Base-by-base conservation (phyloP, 371 early-diverging fungal genomes). In the Sporodiniella umbellata region DNA sequence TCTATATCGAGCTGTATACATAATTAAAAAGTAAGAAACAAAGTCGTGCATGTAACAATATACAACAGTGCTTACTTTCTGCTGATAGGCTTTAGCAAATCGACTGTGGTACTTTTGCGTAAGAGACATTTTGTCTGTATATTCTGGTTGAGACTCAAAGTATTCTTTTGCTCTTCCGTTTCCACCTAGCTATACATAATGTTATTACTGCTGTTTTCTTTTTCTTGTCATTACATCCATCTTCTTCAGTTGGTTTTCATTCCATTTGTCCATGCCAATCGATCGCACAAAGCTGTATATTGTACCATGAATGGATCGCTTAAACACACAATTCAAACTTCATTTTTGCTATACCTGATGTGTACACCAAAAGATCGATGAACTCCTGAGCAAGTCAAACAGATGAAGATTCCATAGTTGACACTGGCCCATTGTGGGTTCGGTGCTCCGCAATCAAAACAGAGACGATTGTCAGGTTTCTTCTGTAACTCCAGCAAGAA, bases 241-340 rank as follows among this genome's bases (percentile, higher is more conserved):
- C 54, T 90, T 86, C 60, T 88, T 86, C 42, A 92, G 70, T 64
- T 98, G 97, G 68, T 93, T 92, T n/a, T 90, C 85, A 33, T 83
- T 84, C 99, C 99, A 99, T 60, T 89, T 88, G 71, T 99, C 99
- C 97, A 99, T 99, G 17, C 90, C 88, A 47, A 98, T 89, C 15
- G 98, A 98, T 17, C 98, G 90, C 37, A 99, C 98, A 83, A 97
- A 96, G 70, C 88, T 89, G 62, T 18, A 44, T 26, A n/a, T n/a
- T n/a, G n/a, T n/a, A n/a, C n/a, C n/a, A n/a, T n/a, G n/a, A n/a
- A n/a, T n/a, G n/a, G n/a, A n/a, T n/a, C n/a, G n/a, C n/a, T n/a
- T n/a, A n/a, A n/a, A n/a, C n/a, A n/a, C n/a, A n/a, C n/a, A n/a
- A n/a, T n/a, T n/a, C n/a, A 42, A 45, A 19, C 19, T 4, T 35